Evolutionary conservation across 306 rosid genomes (phyloP).

Genomic region (Quercus variabilis): DNA sequence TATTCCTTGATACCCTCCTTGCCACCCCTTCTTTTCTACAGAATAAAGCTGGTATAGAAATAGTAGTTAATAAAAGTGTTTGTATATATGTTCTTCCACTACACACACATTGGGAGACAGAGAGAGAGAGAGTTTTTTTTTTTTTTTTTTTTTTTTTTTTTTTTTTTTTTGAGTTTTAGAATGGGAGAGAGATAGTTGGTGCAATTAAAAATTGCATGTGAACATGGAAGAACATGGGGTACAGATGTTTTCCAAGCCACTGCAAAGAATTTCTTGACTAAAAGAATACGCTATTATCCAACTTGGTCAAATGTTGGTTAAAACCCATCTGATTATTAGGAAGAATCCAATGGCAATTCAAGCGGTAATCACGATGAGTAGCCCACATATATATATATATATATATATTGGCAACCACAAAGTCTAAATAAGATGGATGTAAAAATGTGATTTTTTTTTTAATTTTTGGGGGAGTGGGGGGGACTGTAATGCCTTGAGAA

Average conservation of each 20-base stretch:
- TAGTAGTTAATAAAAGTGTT: slow-evolving; percentile 29
- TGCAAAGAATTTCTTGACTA: slow-evolving; percentile 17
- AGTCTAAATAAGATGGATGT: slow-evolving; percentile 21
- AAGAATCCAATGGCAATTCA: slow-evolving; percentile 56
- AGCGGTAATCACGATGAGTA: slow-evolving; percentile 66
- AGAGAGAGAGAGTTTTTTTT: neutral
- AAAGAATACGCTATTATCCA: slow-evolving; percentile 14
- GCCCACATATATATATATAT: neutral
- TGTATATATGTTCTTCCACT: slow-evolving; percentile 4
- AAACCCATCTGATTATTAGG: slow-evolving; percentile 15
- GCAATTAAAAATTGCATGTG: slow-evolving; percentile 9
- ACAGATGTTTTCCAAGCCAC: slow-evolving; percentile 38
- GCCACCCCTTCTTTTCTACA: slow-evolving; percentile 23
- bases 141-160: too few relatives aligned
- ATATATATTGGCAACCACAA: slow-evolving; percentile 29
- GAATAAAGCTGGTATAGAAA: slow-evolving; percentile 48
- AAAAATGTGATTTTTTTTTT: slow-evolving; percentile 34
- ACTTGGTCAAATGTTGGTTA: slow-evolving; percentile 51
- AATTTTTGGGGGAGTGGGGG: neutral
- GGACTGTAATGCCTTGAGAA: slow-evolving; percentile 31
- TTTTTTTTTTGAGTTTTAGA: neutral
- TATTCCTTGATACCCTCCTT: slow-evolving; percentile 63
- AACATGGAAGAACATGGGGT: slow-evolving; percentile 56
- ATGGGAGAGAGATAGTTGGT: neutral
- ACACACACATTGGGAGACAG: neutral